Conservation (phyloP, 208 protist species). For the Leishmania arabica region DNA sequence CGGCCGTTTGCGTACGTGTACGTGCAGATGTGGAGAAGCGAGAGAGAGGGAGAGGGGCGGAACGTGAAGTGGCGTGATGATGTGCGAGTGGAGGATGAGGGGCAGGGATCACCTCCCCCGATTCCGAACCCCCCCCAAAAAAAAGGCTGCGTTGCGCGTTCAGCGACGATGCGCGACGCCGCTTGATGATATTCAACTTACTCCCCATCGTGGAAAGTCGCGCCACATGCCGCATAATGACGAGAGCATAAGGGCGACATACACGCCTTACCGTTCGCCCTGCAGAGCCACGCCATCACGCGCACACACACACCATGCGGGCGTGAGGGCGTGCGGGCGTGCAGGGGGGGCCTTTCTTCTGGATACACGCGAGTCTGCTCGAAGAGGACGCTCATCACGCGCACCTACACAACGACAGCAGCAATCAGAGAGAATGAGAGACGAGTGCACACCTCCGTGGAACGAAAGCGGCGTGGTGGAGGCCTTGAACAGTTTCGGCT, state of each 20-base stretch:
- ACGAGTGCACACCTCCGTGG: background rate
- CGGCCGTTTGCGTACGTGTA: background rate
- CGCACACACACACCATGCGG: background rate
- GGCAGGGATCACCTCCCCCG: background rate
- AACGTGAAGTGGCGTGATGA: background rate
- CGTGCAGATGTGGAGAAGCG: background rate
- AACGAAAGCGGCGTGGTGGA: background rate
- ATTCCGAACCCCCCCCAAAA: background rate
- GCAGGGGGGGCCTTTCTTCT: background rate
- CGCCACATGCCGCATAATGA: background rate
- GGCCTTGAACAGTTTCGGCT: background rate
- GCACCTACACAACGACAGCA: background rate
- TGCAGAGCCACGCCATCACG: background rate
- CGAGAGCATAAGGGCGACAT: background rate
- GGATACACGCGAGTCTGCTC: background rate
- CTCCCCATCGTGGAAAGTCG: background rate
- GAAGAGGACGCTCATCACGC: background rate
- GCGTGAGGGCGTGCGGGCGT: background rate
- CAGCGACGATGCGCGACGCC: background rate
- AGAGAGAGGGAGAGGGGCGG: background rate
- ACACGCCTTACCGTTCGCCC: background rate
- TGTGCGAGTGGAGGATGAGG: background rate
- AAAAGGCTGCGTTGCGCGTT: background rate
- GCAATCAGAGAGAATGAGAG: background rate
- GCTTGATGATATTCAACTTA: background rate